Evolutionary conservation across 805 yeast species (phyloP).

Genomic region (Schizosaccharomyces octosporus): DNA sequence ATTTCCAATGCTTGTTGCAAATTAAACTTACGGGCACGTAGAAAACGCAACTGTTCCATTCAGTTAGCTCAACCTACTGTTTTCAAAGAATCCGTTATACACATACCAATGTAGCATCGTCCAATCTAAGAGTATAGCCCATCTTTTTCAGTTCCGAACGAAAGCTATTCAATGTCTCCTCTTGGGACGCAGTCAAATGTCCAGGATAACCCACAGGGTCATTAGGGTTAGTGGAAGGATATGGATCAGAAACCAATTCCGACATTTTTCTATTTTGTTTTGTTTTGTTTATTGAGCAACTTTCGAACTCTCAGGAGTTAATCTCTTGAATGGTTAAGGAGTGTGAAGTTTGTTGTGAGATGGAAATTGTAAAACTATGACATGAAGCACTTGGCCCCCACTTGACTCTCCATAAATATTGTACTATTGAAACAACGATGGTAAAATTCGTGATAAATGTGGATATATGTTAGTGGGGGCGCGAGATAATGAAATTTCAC

Average conservation of each 20-base stretch:
- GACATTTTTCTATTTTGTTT: not conserved
- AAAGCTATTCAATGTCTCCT: conserved; percentile 30
- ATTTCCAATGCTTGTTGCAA: conserved; percentile 52
- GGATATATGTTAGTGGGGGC: too few relatives aligned
- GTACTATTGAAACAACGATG: too few relatives aligned
- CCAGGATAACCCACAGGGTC: not conserved
- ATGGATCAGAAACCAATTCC: not conserved
- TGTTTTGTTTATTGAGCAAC: too few relatives aligned
- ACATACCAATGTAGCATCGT: conserved; percentile 24
- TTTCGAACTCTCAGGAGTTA: too few relatives aligned
- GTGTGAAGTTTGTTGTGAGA: too few relatives aligned
- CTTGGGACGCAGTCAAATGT: conserved; percentile 19
- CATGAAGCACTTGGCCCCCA: too few relatives aligned
- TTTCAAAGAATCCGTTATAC: not conserved
- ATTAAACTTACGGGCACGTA: conserved; percentile 90
- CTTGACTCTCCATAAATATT: too few relatives aligned
- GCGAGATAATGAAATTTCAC: too few relatives aligned
- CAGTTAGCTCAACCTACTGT: not conserved
- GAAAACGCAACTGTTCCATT: conserved; percentile 31
- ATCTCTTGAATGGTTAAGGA: too few relatives aligned
- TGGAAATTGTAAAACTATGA: too few relatives aligned
- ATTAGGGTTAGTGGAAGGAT: not conserved
- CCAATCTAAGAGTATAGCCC: conserved; percentile 58
- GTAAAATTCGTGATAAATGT: too few relatives aligned
- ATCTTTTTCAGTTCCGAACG: conserved; percentile 30